Percentiles rank a stretch among this genome's conserved stretches.
phyloP scores from a whole-genome alignment of 768 basidiomycete species.

The Lactarius vividus region DNA sequence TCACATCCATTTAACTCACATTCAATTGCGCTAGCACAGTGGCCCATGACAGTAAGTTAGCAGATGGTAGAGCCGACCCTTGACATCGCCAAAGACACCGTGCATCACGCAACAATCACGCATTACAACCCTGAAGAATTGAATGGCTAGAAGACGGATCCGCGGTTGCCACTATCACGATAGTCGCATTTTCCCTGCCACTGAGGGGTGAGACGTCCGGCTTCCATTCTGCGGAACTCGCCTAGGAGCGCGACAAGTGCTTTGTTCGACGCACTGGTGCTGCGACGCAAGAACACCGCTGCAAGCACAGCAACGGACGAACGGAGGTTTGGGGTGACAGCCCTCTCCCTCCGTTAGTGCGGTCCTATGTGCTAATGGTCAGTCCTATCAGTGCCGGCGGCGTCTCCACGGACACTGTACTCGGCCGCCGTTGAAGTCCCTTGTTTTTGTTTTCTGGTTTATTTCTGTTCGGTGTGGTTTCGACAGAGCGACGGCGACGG shows the following conservation, averaged over 20 bases:
- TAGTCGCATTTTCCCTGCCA: not conserved
- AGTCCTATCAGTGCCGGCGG: not conserved
- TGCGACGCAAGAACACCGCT: not conserved
- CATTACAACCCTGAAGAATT: not conserved
- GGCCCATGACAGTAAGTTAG: not conserved
- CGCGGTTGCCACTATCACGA: not conserved
- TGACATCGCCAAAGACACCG: not conserved
- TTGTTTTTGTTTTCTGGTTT: not conserved
- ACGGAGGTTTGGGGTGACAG: not conserved
- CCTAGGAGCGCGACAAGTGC: not conserved
- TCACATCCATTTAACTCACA: not conserved
- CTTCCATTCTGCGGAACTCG: not conserved
- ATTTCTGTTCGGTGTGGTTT: not conserved
- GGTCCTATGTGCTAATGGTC: not conserved
- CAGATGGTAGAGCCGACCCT: not conserved
- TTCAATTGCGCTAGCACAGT: not conserved
- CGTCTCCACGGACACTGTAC: not conserved
- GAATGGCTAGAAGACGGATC: not conserved
- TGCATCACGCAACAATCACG: not conserved
- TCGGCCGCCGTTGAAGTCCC: not conserved
- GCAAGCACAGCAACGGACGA: not conserved
- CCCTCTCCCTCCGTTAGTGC: not conserved
- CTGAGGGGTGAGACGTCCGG: not conserved
- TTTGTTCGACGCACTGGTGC: not conserved
- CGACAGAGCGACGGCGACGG: not conserved